Percentiles rank a stretch among this genome's conserved stretches.
Conservation (phyloP, 805 yeast genomes). For the Diddensiella transvaalensis region DNA sequence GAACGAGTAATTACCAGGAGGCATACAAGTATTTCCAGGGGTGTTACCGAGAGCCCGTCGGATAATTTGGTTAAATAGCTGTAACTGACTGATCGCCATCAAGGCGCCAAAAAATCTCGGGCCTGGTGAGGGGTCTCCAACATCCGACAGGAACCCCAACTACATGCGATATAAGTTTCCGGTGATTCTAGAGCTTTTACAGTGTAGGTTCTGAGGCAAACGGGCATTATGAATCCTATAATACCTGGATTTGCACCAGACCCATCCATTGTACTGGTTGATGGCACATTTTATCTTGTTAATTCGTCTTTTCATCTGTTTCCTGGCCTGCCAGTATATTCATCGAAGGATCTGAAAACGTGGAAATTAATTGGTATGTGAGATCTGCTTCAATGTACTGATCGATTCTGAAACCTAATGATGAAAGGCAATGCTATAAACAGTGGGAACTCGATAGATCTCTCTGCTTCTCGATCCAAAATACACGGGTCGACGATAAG, state of each 20-base stretch:
- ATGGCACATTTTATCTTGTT: slow-evolving; percentile 4
- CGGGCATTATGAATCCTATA: background rate
- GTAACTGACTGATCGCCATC: no score
- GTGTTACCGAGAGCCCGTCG: no score
- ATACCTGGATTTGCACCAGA: slow-evolving; percentile 9
- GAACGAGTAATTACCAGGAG: no score
- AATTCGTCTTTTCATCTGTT: slow-evolving; percentile 7
- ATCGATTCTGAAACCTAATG: background rate
- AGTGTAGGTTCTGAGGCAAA: no score
- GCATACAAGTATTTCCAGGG: no score
- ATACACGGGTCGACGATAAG: background rate
- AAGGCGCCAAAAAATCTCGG: no score
- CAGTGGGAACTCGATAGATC: background rate
- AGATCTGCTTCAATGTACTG: background rate
- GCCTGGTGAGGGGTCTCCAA: no score
- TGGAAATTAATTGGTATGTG: slow-evolving; percentile 3
- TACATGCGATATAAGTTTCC: no score
- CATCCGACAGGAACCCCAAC: no score
- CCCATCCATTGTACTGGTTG: slow-evolving; percentile 6
- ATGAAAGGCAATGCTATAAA: slow-evolving; percentile 5
- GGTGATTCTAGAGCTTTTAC: no score
- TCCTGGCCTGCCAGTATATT: slow-evolving; percentile 7
- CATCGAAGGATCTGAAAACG: slow-evolving; percentile 4
- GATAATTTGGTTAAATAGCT: no score
- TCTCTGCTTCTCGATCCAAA: slow-evolving; percentile 1